Percentiles rank a stretch among this genome's conserved stretches.
phyloP scores from a whole-genome alignment of 78 protist species.

The Dictyostelium intermedium region DNA sequence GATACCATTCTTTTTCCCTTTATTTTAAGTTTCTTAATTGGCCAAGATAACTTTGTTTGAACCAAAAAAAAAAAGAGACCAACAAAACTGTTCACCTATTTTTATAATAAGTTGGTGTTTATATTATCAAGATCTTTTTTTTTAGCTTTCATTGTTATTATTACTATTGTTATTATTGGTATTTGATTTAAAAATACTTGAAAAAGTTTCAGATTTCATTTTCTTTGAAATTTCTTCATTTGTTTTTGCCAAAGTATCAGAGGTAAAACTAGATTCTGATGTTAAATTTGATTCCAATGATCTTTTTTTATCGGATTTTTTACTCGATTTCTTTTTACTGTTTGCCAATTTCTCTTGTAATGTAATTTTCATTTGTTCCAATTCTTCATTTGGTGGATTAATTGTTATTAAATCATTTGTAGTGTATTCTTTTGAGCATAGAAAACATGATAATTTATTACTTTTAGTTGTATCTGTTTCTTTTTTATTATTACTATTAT shows the following conservation, averaged over 20 bases:
- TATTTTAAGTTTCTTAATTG: no score
- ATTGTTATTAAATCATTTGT: not conserved
- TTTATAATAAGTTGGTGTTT: no score
- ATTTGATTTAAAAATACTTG: slow-evolving; percentile 38
- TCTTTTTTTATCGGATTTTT: slow-evolving; percentile 27
- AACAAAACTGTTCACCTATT: no score
- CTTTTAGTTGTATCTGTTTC: not conserved
- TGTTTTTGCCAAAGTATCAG: not conserved
- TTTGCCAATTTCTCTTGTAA: not conserved
- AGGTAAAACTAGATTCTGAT: slow-evolving; percentile 21
- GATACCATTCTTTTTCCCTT: no score
- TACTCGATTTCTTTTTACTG: not conserved
- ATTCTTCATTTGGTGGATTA: slow-evolving; percentile 12
- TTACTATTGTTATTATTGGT: not conserved
- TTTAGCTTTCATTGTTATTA: no score
- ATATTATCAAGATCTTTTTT: no score
- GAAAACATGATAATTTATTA: not conserved
- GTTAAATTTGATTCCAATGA: not conserved
- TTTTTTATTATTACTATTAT: not conserved
- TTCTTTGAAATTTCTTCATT: slow-evolving; percentile 15
- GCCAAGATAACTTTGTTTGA: no score
- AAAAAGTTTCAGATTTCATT: slow-evolving; percentile 52
- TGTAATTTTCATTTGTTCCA: slow-evolving; percentile 8
- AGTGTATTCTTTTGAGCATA: slow-evolving; percentile 22
- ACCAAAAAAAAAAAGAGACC: no score